Evolutionary conservation across 2,329 filamentous ascomycete species (phyloP).

Genomic region (Phaeosphaeria sp.): DNA sequence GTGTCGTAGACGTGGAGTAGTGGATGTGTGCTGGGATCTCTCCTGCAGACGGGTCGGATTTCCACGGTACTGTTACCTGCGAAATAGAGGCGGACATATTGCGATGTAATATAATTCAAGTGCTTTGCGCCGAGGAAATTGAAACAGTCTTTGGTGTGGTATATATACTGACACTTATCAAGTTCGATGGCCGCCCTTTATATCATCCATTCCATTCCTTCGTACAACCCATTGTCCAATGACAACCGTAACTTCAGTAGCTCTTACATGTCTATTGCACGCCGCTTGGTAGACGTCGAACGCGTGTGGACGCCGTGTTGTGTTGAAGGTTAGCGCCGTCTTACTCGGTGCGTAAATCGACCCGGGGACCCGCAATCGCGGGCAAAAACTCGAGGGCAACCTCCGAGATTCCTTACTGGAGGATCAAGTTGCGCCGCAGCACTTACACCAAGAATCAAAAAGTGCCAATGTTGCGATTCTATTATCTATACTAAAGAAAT

Average conservation of each 20-base stretch:
- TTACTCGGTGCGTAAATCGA: neutral
- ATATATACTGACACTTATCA: too few species aligned
- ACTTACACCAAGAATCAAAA: neutral
- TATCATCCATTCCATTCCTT: neutral
- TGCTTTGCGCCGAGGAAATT: too few species aligned
- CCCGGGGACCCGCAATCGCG: neutral
- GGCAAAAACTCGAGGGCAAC: neutral
- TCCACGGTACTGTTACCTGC: conserved; percentile 1
- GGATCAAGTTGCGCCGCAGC: neutral
- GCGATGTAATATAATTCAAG: neutral
- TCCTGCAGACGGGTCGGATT: conserved; percentile 1
- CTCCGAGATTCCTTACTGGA: neutral
- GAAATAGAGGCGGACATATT: neutral
- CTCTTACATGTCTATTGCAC: neutral
- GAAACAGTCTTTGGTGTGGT: too few species aligned
- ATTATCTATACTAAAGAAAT: neutral
- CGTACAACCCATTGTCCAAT: neutral
- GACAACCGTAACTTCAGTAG: neutral
- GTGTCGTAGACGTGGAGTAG: neutral
- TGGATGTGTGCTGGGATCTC: conserved; percentile 5
- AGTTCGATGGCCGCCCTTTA: neutral
- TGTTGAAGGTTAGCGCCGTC: neutral
- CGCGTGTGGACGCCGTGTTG: neutral
- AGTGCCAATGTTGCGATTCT: neutral
- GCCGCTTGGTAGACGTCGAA: neutral